These are phyloP conservation scores for Stagonosporopsis cucurbitacearum DNA, from an alignment of 2,329 filamentous ascomycete species.

Conservation along the genomic window DNA sequence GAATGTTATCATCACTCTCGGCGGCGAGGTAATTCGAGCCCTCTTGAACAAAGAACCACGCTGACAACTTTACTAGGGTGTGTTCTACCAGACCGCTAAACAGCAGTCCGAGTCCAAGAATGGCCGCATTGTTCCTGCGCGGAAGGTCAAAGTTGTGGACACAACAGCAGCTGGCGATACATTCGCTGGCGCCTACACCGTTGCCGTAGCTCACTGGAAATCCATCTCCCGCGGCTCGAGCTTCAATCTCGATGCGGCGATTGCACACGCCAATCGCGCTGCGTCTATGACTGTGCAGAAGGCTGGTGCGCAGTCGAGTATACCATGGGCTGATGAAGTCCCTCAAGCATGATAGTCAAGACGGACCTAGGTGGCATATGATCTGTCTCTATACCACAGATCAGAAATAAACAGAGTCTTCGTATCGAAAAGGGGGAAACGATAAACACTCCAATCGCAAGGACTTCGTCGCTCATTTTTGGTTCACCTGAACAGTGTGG, in stretches of 20 bases:
- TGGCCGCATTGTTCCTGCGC: constrained; percentile 63
- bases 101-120: constrained; percentile 52
- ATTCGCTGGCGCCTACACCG: constrained; percentile 87
- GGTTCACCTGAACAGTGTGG: too few species aligned
- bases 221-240: constrained; percentile 50
- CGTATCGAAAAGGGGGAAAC: too few species aligned
- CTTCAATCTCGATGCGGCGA: constrained; percentile 63
- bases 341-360: constrained; percentile 26
- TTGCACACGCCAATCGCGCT: constrained; percentile 66
- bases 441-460: too few species aligned
- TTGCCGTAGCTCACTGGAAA: constrained; percentile 66
- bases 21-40: constrained; percentile 66
- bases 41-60: neutral
- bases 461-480: too few species aligned
- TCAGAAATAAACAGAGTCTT: too few species aligned
- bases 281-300: constrained; percentile 71
- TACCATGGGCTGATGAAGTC: constrained; percentile 68
- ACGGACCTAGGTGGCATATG: too few species aligned
- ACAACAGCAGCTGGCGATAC: constrained; percentile 95
- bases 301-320: constrained; percentile 69
- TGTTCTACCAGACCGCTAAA: constrained; percentile 53
- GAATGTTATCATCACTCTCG: constrained; percentile 84
- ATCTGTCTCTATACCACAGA: too few species aligned
- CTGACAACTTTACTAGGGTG: constrained; percentile 43
- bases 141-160: constrained; percentile 81